Base-by-base conservation (phyloP, 768 basidiomycete species). In the Cyclocybe aegerita region DNA sequence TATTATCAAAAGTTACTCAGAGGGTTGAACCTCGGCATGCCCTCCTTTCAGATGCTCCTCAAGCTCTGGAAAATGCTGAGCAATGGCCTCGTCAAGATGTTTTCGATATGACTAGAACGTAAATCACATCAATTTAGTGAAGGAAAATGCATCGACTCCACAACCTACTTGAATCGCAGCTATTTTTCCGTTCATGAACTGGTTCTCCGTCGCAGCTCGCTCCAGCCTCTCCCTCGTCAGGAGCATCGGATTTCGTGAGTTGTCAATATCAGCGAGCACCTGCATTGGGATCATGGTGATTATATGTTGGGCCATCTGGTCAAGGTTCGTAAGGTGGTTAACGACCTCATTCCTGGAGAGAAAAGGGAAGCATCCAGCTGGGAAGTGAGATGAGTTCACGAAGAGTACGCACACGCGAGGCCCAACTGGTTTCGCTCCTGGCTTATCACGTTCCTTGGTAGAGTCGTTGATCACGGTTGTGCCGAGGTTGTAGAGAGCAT, bases 151-250 rank as follows among this genome's bases (percentile, higher is more conserved):
- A 16, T 8, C 30, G 15, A 31, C 38, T 32, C 30, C 10, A 29
- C 58, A 11, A 59, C 80, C 58, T 55, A 90, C 89, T 48, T 83
- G 79, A 23, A 93, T 79, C 1, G 90, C 91, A 39, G 79, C 76
- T 35, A 93, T 88, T 63, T 93, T 92, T 29, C 88, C 90, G 60
- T 93, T 90, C 86, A 91, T 90, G 56, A 91, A 93, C 61, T 92
- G 91, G 62, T 93, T 93, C 70, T 93, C 92, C 2, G 88, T 88
- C 30, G 91, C 89, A 0, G 89, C 82, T 46, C 90, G 78, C 69
- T 93, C 91, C 10, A 93, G 67, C 44, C 88, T 77, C 50, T 92
- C 90, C 55, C 82, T 81, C 12, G 91, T 91, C 45, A 91, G 73
- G 61, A 85, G 83, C 83, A 89, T 85, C 4, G 90, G 91, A 63